Evolutionary conservation across 257 asterid genomes (phyloP).

Genomic region (Nicotiana benthamiana): DNA sequence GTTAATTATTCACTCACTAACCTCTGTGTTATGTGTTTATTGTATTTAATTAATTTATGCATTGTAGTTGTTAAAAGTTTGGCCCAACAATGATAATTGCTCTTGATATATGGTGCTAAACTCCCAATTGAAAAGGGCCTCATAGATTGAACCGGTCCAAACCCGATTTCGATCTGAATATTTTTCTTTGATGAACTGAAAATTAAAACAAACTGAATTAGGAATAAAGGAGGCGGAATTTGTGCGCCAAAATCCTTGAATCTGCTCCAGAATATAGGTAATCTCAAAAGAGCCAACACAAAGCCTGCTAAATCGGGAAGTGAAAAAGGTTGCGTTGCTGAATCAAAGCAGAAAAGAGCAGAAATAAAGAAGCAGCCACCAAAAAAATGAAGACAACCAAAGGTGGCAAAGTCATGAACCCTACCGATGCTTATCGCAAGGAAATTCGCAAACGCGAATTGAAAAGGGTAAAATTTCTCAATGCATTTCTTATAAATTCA

Average conservation of each 20-base stretch:
- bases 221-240: background rate
- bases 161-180: no score
- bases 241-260: background rate
- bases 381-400: slow-evolving; percentile 87
- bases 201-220: no score
- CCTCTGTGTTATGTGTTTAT: no score
- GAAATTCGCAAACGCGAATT: slow-evolving; percentile 89
- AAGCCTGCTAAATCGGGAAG: background rate
- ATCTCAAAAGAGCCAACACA: background rate
- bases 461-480: background rate
- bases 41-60: no score
- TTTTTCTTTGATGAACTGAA: no score
- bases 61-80: no score
- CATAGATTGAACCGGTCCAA: no score
- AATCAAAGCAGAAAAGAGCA: slow-evolving; percentile 4
- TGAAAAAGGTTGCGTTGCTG: background rate
- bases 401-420: slow-evolving; percentile 99
- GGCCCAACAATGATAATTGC: no score
- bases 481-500: background rate
- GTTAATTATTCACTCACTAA: no score
- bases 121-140: no score
- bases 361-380: slow-evolving; percentile 10
- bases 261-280: background rate
- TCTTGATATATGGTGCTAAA: no score
- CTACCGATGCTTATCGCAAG: slow-evolving; percentile 95